Conservation (phyloP, 106 monocot species). For the Acorus gramineus region DNA sequence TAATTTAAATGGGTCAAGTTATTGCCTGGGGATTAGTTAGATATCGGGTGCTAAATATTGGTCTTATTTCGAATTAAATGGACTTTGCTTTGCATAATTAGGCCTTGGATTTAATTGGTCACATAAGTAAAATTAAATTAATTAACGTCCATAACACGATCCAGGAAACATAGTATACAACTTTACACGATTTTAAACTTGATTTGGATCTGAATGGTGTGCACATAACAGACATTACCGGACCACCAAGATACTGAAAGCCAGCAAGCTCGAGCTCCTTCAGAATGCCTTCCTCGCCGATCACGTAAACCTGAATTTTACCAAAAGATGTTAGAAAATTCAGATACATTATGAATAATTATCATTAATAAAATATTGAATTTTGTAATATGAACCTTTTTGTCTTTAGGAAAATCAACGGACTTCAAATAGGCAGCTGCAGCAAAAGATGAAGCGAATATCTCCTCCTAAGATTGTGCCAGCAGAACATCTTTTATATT, state of each 20-base stretch:
- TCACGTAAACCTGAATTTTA: conserved; percentile 81
- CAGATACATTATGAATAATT: neutral
- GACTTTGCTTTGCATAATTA: no score
- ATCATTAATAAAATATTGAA: neutral
- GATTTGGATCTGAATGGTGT: no score
- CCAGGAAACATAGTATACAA: no score
- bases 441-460: conserved; percentile 96
- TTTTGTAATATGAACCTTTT: conserved; percentile 39
- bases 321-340: neutral
- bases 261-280: conserved; percentile 98
- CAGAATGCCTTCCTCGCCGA: conserved; percentile 94
- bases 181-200: no score
- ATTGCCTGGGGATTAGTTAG: no score
- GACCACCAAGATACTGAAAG: conserved; percentile 88
- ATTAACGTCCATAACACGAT: no score
- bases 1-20: no score
- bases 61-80: no score
- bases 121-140: no score
- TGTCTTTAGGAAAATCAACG: conserved; percentile 84
- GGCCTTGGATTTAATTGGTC: no score
- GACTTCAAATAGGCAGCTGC: conserved; percentile 94
- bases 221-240: conserved; percentile 30
- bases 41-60: no score
- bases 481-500: neutral
- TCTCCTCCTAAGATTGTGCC: conserved; percentile 56